These are phyloP conservation scores for Lasiosphaeria ovina DNA, from an alignment of 495 filamentous ascomycete genomes.

Conservation along the genomic window DNA sequence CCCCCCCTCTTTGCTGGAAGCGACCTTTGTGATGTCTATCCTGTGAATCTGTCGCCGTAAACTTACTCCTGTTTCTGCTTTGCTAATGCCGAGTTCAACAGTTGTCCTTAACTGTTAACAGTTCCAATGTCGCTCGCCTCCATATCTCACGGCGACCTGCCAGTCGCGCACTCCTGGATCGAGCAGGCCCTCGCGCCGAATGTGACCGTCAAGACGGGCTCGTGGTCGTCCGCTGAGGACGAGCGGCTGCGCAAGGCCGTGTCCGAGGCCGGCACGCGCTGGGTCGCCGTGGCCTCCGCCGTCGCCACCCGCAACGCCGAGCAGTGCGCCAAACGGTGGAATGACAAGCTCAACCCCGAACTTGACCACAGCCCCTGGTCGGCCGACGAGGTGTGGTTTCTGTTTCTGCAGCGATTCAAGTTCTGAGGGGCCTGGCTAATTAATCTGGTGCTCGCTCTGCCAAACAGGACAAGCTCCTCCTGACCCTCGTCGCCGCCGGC, in stretches of 20 bases:
- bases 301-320: background rate
- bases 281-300: background rate
- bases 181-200: background rate
- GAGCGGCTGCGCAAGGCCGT: background rate
- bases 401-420: background rate
- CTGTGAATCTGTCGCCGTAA: no score
- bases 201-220: background rate
- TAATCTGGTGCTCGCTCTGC: background rate
- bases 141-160: background rate
- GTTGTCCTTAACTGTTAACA: no score
- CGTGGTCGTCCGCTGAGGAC: background rate
- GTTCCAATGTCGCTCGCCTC: background rate
- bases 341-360: background rate
- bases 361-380: background rate
- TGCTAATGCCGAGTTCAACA: no score
- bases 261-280: background rate
- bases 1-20: no score
- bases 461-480: background rate
- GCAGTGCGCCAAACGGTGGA: background rate
- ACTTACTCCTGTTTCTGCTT: no score
- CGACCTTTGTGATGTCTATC: no score
- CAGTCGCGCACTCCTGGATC: background rate
- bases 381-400: background rate
- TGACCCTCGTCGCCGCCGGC: background rate
- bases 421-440: background rate